These are phyloP conservation scores for Apium graveolens DNA, from an alignment of 129 eudicot genomes.

Conservation along the genomic window DNA sequence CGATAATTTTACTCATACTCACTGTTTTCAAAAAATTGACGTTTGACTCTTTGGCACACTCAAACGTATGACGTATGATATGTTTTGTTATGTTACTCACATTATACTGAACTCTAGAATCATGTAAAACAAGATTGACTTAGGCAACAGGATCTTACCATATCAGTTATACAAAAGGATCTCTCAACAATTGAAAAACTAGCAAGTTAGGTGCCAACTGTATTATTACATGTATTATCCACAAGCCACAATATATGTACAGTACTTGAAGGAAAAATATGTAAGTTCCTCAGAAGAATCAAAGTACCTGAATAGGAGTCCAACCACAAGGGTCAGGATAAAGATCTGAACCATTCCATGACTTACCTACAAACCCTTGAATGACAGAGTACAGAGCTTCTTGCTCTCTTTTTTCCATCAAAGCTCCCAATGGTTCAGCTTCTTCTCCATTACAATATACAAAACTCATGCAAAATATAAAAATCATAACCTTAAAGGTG, in stretches of 20 bases:
- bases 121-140: not conserved
- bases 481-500: not conserved
- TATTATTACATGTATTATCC: not conserved
- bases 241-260: not conserved
- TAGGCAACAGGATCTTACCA: not conserved
- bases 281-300: not conserved
- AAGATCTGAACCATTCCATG: constrained; percentile 52
- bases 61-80: too few species aligned
- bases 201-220: not conserved
- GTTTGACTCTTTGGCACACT: too few species aligned
- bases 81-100: not conserved
- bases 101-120: not conserved
- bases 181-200: not conserved
- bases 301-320: constrained; percentile 39
- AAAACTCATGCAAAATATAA: not conserved
- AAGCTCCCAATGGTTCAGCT: constrained; percentile 12
- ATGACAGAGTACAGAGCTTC: constrained; percentile 35
- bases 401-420: constrained; percentile 31
- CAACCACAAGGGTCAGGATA: constrained; percentile 55
- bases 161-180: not conserved
- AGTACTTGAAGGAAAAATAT: not conserved
- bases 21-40: too few species aligned
- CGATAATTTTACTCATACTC: too few species aligned
- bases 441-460: constrained; percentile 8
- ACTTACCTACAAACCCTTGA: constrained; percentile 41